These are phyloP conservation scores for Ustanciosporium gigantosporum DNA, from an alignment of 1,284 basidiomycete genomes.

Conservation along the genomic window DNA sequence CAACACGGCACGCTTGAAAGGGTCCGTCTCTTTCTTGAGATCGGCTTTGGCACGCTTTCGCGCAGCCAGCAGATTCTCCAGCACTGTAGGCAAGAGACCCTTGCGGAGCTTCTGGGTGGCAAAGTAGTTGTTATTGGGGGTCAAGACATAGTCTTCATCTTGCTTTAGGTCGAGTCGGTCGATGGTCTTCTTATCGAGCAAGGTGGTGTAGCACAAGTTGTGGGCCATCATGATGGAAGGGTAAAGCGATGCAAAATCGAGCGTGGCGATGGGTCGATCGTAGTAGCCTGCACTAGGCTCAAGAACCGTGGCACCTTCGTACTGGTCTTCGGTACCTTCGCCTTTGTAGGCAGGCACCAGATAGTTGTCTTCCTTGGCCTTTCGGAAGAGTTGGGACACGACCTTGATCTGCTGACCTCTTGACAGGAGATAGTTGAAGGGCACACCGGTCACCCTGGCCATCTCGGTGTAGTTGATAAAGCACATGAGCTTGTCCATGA, in stretches of 20 bases:
- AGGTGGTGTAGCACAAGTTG: conserved; percentile 60
- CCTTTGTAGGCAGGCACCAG: conserved; percentile 58
- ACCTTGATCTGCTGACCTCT: conserved; percentile 61
- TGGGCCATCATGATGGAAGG: conserved; percentile 62
- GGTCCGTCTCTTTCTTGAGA: conserved; percentile 60
- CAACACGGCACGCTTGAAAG: conserved; percentile 58
- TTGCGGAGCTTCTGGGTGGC: conserved; percentile 53
- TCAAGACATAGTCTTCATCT: conserved; percentile 56
- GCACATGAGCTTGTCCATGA: conserved; percentile 61
- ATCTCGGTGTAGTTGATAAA: conserved; percentile 62
- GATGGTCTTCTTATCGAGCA: conserved; percentile 57
- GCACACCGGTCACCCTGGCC: conserved; percentile 60
- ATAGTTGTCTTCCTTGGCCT: conserved; percentile 58
- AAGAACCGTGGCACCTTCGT: conserved; percentile 60
- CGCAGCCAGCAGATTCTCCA: conserved; percentile 55
- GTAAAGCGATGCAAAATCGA: conserved; percentile 61
- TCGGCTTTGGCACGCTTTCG: conserved; percentile 60
- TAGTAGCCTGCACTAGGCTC: conserved; percentile 61
- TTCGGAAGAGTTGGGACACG: conserved; percentile 59
- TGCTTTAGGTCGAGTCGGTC: conserved; percentile 53
- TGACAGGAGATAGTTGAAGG: conserved; percentile 61
- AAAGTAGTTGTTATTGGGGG: conserved; percentile 61
- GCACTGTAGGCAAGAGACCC: conserved; percentile 56
- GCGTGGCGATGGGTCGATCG: conserved; percentile 57
- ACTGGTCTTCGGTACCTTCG: conserved; percentile 59